Conservation (phyloP, 2,329 filamentous ascomycete species). For the Aureobasidium sp. region DNA sequence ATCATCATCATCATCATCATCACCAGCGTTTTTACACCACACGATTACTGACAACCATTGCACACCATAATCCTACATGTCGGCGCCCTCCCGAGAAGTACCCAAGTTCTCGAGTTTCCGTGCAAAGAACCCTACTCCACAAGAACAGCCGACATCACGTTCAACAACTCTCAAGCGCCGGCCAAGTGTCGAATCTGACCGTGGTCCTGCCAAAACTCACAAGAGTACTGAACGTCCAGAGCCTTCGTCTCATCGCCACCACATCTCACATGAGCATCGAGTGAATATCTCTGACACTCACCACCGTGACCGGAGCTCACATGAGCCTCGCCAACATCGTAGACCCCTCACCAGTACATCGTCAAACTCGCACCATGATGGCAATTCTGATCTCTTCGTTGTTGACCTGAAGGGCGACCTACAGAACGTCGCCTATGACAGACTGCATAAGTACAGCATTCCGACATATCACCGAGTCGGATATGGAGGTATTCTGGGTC, state of each 20-base stretch:
- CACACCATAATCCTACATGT: constrained; percentile 8
- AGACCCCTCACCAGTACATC: background rate
- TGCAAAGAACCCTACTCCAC: background rate
- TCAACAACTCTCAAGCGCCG: background rate
- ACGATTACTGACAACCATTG: background rate
- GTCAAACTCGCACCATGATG: background rate
- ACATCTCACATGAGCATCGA: background rate
- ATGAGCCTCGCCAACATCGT: background rate
- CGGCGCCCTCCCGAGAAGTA: constrained; percentile 26
- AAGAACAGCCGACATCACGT: background rate
- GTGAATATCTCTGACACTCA: background rate
- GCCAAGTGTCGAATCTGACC: background rate
- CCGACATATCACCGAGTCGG: constrained; percentile 64
- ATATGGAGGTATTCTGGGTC: constrained; percentile 62
- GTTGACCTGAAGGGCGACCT: constrained; percentile 70
- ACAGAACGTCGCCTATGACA: constrained; percentile 66
- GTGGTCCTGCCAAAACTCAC: background rate
- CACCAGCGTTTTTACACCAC: too few species aligned
- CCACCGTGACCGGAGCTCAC: background rate
- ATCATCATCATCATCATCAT: background rate
- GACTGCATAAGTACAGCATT: constrained; percentile 61
- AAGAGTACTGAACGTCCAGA: background rate
- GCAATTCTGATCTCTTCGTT: constrained; percentile 39
- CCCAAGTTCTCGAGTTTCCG: constrained; percentile 69
- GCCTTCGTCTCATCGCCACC: background rate